Evolutionary conservation across 1,284 basidiomycete species (phyloP).

Genomic region (Afroboletus lepidellus): DNA sequence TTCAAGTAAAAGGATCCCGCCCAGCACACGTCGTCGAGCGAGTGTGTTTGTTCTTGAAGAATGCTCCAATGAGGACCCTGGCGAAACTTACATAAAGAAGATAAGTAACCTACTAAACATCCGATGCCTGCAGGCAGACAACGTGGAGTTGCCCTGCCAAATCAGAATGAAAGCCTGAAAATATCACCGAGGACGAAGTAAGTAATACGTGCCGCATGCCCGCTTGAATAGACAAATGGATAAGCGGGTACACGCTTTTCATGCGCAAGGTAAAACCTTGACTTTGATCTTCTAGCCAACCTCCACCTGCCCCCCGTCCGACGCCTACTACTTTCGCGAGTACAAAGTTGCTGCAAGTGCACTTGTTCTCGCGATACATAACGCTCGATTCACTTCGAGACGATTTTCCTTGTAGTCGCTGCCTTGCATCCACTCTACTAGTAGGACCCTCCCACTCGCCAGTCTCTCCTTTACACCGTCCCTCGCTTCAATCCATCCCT

Average conservation of each 20-base stretch:
- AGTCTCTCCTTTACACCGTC: slow-evolving; percentile 53
- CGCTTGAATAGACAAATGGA: slow-evolving; percentile 35
- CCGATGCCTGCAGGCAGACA: slow-evolving; percentile 66
- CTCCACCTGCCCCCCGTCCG: slow-evolving; percentile 20
- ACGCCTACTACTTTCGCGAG: slow-evolving; percentile 26
- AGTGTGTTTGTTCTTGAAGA: slow-evolving; percentile 5
- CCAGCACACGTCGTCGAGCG: neutral
- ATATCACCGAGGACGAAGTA: slow-evolving; percentile 35
- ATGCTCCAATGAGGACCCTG: slow-evolving; percentile 3
- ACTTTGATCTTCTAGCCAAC: slow-evolving; percentile 28
- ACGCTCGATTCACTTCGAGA: slow-evolving; percentile 56
- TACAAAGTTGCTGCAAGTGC: slow-evolving; percentile 27
- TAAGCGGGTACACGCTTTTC: slow-evolving; percentile 53
- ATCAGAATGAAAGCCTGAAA: slow-evolving; percentile 29
- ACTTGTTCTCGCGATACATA: slow-evolving; percentile 23
- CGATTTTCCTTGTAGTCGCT: slow-evolving; percentile 29
- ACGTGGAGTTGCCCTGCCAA: slow-evolving; percentile 47
- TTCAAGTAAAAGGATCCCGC: neutral
- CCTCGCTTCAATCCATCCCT: slow-evolving; percentile 27
- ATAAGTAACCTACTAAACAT: slow-evolving; percentile 28
- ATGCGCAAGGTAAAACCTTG: slow-evolving; percentile 34
- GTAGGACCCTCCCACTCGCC: slow-evolving; percentile 31
- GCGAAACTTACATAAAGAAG: slow-evolving; percentile 34
- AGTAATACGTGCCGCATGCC: slow-evolving; percentile 36
- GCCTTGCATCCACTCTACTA: slow-evolving; percentile 27